Evolutionary conservation across 495 filamentous ascomycete genomes (phyloP), one percentile per base, ranked within the genome.

Genomic region (Aspergillus nanangensis): DNA sequence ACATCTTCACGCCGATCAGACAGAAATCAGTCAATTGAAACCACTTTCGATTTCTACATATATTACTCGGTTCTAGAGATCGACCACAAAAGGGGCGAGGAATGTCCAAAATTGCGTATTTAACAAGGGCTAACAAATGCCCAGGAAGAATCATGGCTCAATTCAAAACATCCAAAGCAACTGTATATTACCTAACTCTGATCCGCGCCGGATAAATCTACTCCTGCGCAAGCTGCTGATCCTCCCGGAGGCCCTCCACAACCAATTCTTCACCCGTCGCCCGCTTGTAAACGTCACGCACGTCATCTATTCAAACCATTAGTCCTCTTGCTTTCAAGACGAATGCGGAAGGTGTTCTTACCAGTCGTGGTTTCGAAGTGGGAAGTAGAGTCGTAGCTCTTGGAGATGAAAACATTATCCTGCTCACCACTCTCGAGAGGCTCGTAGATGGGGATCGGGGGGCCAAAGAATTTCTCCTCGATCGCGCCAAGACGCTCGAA

Each of bases 381-480:
- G 56, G 87, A 93, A 49, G 88, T 94, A 24, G 93, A 85, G 62
- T 99, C 93, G 66, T 99, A 99, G 74, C 90, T 95, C 78, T 92
- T 95, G 55, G 90, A 95, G 60, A 99, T 91, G 74, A 90, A 99
- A 66, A 99, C 86, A 64, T 89, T 87, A 70, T 96, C 90, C 51
- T 84, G 87, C 44, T 75, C 77, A 45, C 94, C 94, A 58, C 86
- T 84, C 62, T 88, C 88, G 41, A 94, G 61, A 27, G 93, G 93
- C 72, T 95, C 90, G 63, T 96, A 97, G 34, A 99, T 74, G 5
- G 91, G 90, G 50, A 95, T 94, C 7, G 91, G 84, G 9, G 88
- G 71, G 35, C 88, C 86, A 87, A 95, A 90, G 73, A 96, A 97
- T 69, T 90, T 93, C 78, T 97, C 94, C 69, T 97, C 90, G 50